Conservation (phyloP, 2,329 filamentous ascomycete genomes). For the Thermomyces lanuginosus region DNA sequence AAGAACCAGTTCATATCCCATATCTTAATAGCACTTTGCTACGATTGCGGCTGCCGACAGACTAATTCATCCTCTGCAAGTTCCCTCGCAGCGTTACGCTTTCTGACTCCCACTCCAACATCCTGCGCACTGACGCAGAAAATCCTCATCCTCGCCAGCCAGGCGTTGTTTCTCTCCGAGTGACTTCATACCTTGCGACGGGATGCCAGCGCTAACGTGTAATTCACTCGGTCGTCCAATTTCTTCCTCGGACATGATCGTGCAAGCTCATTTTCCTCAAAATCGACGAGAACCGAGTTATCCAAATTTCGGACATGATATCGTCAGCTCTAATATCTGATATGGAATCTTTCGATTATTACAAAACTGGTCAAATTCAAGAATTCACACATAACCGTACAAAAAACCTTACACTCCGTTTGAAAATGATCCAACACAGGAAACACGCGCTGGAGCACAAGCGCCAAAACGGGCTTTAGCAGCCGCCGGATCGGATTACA, state of each 20-base stretch:
- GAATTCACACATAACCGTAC: constrained; percentile 24
- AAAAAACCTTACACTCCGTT: constrained; percentile 30
- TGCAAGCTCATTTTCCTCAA: constrained; percentile 26
- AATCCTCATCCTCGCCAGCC: no score
- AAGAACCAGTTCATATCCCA: no score
- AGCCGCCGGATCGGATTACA: constrained; percentile 18
- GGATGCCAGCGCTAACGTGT: no score
- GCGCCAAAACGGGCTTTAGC: constrained; percentile 17
- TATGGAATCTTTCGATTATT: constrained; percentile 6
- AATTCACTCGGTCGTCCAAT: not conserved
- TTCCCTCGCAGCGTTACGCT: constrained; percentile 16
- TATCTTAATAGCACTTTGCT: no score
- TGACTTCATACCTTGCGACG: no score
- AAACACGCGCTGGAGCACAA: constrained; percentile 26
- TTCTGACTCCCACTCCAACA: constrained; percentile 4
- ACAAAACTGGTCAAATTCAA: constrained; percentile 2
- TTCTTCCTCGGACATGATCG: constrained; percentile 28
- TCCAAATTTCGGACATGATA: constrained; percentile 30
- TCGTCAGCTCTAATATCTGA: constrained; percentile 33
- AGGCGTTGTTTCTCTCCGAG: no score
- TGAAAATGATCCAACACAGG: constrained; percentile 32
- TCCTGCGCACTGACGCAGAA: constrained; percentile 1
- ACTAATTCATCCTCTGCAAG: constrained; percentile 15
- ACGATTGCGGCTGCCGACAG: no score
- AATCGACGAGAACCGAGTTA: constrained; percentile 24